Evolutionary conservation across 2,329 filamentous ascomycete genomes (phyloP), one percentile per base, ranked within the genome.

Genomic region (Hypoxylon sp.): DNA sequence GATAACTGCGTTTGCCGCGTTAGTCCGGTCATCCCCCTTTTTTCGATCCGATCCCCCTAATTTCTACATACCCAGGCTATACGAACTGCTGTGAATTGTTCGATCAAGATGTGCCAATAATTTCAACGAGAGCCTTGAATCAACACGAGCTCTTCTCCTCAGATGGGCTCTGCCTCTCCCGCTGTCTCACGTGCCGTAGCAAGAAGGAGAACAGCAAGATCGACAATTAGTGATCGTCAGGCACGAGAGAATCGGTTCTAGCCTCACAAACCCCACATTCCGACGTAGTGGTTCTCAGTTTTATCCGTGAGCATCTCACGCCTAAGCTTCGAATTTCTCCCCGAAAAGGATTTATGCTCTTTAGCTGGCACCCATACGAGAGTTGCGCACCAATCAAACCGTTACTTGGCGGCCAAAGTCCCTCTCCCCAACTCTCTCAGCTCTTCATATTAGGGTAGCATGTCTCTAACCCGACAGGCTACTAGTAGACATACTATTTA

Each of bases 201-300:
- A 9, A 38, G 41, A 40, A 26, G 29, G 31, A 51, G 37, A 35
- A 29, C 35, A 49, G 23, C 11, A 17, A 31, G 51, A 56, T 57
- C 46, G 40, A 49, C 45, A 38, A 57, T 50, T 15, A 54, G 55
- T 46, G 60, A 63, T 63, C 60, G 57, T 55, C 60, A 63, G 60
- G 60, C 10, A 63, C 60, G 13, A 24, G 29, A 58, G 54, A 54
- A 54, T 57, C 46, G 48, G 52, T 56, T 55, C 57, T 48, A 43
- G 49, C 46, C 48, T 29, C 18, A 9, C 27, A 63, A 50, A 15
- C 48, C 26, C 48, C 55, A 56, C 49, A 55, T 59, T 37, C 54
- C 55, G 43, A 47, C 54, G 31, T 54, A 46, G 26, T 48, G 50
- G 50, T 58, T 51, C 55, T 56, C 41, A 18, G 10, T 45, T 18